phyloP scores from a whole-genome alignment of 352 stramenopile species.

The Globisporangium paddicum region DNA sequence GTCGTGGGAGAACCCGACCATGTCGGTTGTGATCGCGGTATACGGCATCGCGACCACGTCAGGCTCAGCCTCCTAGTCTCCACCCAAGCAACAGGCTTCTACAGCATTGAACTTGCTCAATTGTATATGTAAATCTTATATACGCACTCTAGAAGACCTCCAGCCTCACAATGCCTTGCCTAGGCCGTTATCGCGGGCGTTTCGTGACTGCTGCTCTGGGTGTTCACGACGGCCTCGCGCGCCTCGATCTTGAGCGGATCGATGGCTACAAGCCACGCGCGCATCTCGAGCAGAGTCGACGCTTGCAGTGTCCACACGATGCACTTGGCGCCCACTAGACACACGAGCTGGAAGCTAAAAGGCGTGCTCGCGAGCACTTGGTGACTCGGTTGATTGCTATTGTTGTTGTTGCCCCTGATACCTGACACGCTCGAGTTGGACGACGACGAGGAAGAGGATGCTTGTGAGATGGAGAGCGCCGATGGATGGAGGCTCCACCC shows the following conservation, averaged over 20 bases:
- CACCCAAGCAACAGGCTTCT: too few relatives aligned
- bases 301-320: slow-evolving; percentile 74
- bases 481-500: not conserved
- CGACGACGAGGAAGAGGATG: slow-evolving; percentile 1
- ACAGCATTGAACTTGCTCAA: too few relatives aligned
- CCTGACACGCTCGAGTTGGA: not conserved
- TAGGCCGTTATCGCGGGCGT: slow-evolving; percentile 25
- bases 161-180: not conserved
- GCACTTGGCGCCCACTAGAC: slow-evolving; percentile 36
- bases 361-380: slow-evolving; percentile 21
- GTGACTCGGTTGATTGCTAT: not conserved
- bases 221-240: slow-evolving; percentile 18
- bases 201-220: slow-evolving; percentile 16
- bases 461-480: slow-evolving; percentile 1
- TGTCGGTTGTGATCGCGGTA: slow-evolving; percentile 57
- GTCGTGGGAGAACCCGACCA: slow-evolving; percentile 73
- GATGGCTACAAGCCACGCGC: slow-evolving; percentile 65
- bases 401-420: not conserved
- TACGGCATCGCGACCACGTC: slow-evolving; percentile 60
- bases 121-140: too few relatives aligned
- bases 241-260: slow-evolving; percentile 64
- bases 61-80: not conserved
- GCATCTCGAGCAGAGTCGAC: slow-evolving; percentile 59
- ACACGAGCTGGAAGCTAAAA: slow-evolving; percentile 74
- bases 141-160: too few relatives aligned